phyloP scores from a whole-genome alignment of 164 flowering plant genomes.

The Tinospora cordifolia region DNA sequence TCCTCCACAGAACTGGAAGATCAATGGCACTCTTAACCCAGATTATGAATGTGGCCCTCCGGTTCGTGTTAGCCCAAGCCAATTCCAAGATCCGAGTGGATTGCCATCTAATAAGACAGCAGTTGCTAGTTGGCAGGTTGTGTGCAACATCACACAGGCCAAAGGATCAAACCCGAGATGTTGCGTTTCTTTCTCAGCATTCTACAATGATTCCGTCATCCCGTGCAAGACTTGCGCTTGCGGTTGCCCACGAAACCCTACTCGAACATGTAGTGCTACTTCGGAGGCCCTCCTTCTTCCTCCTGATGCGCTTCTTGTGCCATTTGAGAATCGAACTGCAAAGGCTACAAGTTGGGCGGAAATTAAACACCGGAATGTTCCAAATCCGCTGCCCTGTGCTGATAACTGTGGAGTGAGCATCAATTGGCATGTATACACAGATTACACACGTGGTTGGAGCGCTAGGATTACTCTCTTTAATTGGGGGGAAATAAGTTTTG shows the following conservation, averaged over 20 bases:
- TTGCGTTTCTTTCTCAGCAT: slow-evolving; percentile 39
- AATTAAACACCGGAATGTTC: slow-evolving; percentile 23
- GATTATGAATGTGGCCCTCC: slow-evolving; percentile 49
- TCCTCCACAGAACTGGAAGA: slow-evolving; percentile 48
- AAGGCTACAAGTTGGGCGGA: slow-evolving; percentile 28
- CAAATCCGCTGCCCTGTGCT: slow-evolving; percentile 43
- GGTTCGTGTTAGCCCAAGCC: slow-evolving; percentile 41
- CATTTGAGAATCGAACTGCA: slow-evolving; percentile 48
- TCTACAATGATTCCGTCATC: slow-evolving; percentile 34
- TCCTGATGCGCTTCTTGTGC: slow-evolving; percentile 38
- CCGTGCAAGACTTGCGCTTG: slow-evolving; percentile 60
- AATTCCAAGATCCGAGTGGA: slow-evolving; percentile 37
- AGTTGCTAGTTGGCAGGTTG: slow-evolving; percentile 40
- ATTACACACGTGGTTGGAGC: slow-evolving; percentile 42
- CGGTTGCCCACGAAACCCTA: slow-evolving; percentile 30
- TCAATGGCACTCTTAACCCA: slow-evolving; percentile 41
- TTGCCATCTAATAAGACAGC: slow-evolving; percentile 27
- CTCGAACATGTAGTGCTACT: slow-evolving; percentile 32
- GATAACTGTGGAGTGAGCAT: slow-evolving; percentile 60
- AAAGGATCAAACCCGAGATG: slow-evolving; percentile 25
- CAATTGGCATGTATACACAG: slow-evolving; percentile 51
- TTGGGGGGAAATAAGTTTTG: slow-evolving; percentile 52
- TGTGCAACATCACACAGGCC: slow-evolving; percentile 39
- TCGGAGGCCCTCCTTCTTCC: slow-evolving; percentile 38
- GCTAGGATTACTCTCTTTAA: slow-evolving; percentile 63